phyloP scores from a whole-genome alignment of 2,329 filamentous ascomycete species.

The Aspergillus sp. region DNA sequence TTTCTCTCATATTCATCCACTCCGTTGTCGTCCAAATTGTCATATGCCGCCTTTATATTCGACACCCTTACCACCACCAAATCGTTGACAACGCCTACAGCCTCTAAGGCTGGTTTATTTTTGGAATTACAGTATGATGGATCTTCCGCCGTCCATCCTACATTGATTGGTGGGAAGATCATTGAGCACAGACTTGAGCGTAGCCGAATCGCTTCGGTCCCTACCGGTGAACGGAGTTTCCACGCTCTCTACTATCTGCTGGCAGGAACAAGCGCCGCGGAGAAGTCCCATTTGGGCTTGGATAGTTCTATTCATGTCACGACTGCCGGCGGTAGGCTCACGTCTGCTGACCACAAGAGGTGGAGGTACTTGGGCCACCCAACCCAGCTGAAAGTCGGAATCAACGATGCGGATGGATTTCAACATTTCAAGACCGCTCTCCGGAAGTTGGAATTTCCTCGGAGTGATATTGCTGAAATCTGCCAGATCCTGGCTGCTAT shows the following conservation, averaged over 20 bases:
- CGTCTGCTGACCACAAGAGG: slow-evolving; percentile 68
- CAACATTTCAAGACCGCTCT: slow-evolving; percentile 96
- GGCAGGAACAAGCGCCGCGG: slow-evolving; percentile 83
- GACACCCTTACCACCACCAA: slow-evolving; percentile 97
- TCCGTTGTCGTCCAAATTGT: slow-evolving; percentile 88
- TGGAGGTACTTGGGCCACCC: slow-evolving; percentile 97
- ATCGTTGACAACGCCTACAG: slow-evolving; percentile 89
- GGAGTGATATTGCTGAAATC: slow-evolving; percentile 91
- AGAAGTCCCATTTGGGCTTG: slow-evolving; percentile 80
- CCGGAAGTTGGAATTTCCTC: slow-evolving; percentile 88
- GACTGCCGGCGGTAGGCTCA: slow-evolving; percentile 48
- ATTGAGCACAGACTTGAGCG: slow-evolving; percentile 90
- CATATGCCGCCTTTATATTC: slow-evolving; percentile 91
- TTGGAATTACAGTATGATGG: slow-evolving; percentile 98
- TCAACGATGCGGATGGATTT: slow-evolving; percentile 94
- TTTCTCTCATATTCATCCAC: slow-evolving; percentile 88
- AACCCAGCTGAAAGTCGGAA: slow-evolving; percentile 93
- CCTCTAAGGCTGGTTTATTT: slow-evolving; percentile 92
- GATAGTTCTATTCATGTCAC: slow-evolving; percentile 47
- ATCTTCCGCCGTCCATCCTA: slow-evolving; percentile 76
- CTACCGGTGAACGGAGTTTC: slow-evolving; percentile 94
- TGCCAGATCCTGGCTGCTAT: slow-evolving; percentile 93
- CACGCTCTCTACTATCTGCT: slow-evolving; percentile 95
- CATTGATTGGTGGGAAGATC: slow-evolving; percentile 89
- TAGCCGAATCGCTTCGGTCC: slow-evolving; percentile 85